phyloP scores from a whole-genome alignment of 1,284 basidiomycete species.

The Gastroboletus turbinatus region DNA sequence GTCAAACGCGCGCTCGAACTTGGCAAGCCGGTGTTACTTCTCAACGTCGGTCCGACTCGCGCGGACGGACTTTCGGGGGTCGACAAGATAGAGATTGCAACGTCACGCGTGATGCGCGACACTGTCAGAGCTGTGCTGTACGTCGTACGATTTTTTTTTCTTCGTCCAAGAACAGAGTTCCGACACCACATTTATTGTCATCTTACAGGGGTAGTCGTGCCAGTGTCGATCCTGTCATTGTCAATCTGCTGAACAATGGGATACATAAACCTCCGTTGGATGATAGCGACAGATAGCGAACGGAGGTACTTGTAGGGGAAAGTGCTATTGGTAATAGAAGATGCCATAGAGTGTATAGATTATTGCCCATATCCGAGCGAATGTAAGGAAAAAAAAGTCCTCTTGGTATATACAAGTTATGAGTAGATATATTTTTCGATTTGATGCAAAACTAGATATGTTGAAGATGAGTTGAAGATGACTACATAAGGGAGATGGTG shows the following conservation, averaged over 20 bases:
- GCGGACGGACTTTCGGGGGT: constrained; percentile 74
- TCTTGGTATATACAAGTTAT: constrained; percentile 29
- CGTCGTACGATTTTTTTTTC: constrained; percentile 15
- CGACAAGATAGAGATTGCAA: constrained; percentile 74
- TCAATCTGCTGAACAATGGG: constrained; percentile 26
- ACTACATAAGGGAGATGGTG: constrained; percentile 28
- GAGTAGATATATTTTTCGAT: constrained; percentile 22
- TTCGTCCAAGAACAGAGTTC: background rate
- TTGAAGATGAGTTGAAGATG: constrained; percentile 16
- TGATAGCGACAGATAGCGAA: constrained; percentile 11
- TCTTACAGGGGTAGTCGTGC: constrained; percentile 26
- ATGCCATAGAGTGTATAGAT: constrained; percentile 31
- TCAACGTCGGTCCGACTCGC: constrained; percentile 86
- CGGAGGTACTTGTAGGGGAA: constrained; percentile 11
- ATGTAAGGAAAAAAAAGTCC: constrained; percentile 11
- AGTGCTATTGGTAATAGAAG: constrained; percentile 21
- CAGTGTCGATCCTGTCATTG: constrained; percentile 18
- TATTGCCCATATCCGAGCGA: constrained; percentile 29
- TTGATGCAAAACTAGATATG: constrained; percentile 19
- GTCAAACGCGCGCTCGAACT: constrained; percentile 77
- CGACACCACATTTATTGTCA: background rate
- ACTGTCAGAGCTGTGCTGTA: constrained; percentile 59
- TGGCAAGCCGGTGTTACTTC: constrained; percentile 73
- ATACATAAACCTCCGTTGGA: constrained; percentile 31
- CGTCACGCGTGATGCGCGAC: constrained; percentile 66